phyloP scores from a whole-genome alignment of 345 rosid genomes.

The Anacardium occidentale region DNA sequence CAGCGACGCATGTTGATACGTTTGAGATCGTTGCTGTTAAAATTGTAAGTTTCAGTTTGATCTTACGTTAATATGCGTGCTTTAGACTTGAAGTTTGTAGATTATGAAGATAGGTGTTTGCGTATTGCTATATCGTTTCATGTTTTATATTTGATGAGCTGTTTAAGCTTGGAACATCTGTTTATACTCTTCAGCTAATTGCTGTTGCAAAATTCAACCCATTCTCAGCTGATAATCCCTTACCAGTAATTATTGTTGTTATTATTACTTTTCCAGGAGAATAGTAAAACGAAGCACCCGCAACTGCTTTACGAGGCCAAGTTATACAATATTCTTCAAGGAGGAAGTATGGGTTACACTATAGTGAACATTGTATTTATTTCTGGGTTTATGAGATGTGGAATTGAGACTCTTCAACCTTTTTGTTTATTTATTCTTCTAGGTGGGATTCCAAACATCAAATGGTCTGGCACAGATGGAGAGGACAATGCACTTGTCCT shows the following conservation, averaged over 20 bases:
- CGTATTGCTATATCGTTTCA: background rate
- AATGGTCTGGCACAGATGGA: conserved; percentile 85
- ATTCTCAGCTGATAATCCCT: background rate
- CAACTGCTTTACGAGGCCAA: conserved; percentile 90
- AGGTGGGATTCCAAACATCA: conserved; percentile 84
- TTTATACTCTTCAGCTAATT: background rate
- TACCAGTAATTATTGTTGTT: background rate
- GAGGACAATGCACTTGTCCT: conserved; percentile 76
- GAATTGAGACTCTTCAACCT: background rate
- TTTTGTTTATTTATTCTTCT: background rate
- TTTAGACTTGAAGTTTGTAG: background rate
- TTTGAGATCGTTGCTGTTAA: conserved; percentile 92
- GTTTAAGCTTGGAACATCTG: background rate
- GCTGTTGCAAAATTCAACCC: background rate
- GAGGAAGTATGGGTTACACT: conserved; percentile 60
- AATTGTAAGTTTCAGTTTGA: conserved; percentile 61
- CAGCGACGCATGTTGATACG: conserved; percentile 89
- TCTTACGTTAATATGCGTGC: background rate
- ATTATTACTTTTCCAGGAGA: conserved; percentile 51
- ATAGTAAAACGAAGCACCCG: conserved; percentile 79
- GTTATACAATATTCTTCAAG: conserved; percentile 71
- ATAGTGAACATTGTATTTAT: background rate
- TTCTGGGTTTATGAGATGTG: background rate
- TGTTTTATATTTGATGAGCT: background rate
- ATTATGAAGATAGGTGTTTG: conserved; percentile 12